Base-by-base conservation (phyloP, 192 early-diverging fungal species). In the Podila horticola region DNA sequence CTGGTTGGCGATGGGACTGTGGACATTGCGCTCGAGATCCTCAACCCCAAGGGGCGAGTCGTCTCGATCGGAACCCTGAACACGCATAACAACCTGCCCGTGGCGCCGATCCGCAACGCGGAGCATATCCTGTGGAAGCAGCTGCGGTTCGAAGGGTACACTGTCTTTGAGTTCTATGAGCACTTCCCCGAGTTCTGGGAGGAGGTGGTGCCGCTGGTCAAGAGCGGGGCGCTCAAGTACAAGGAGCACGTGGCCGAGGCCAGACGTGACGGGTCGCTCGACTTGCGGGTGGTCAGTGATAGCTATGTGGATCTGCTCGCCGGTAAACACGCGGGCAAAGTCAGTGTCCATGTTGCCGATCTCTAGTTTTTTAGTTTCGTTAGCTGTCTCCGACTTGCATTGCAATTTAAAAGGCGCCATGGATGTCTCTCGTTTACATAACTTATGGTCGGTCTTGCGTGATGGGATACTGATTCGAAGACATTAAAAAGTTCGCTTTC, bases 1-100 rank as follows among this genome's bases (percentile, higher is more conserved):
- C 89, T 93, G 52, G 93, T 96, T 29, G 93, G 92, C 11, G 69
- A 49, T 15, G 76, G 69, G 11, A 81, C 76, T 2, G 13, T 72
- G 10, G 76, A 81, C 33, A 65, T 81, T 38, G 76, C 57, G 19
- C 41, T 81, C 34, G 71, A 81, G 61, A 15, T 62, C 20, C 71
- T 81, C 45, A 81, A 81, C 48, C 11, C 22, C 6, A 41, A 68
- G 24, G 71, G 76, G 1, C 76, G 31, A 4, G 29, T 81, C 28
- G 19, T 79, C 20, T 31, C 64, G 29, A 28, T 79, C 11, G 75
- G 75, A 8, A 34, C 12, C 12, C 11, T 79, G 19, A 38, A 63
- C 17, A 19, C 26, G 6, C 15, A 33, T 19, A 24, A 51, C 19
- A 49, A n/a, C 17, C 34, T 71, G 58, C 34, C 64, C 0, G 59